Base-by-base conservation (phyloP, 2,329 filamentous ascomycete species). In the Aspergillus pseudotamarii region DNA sequence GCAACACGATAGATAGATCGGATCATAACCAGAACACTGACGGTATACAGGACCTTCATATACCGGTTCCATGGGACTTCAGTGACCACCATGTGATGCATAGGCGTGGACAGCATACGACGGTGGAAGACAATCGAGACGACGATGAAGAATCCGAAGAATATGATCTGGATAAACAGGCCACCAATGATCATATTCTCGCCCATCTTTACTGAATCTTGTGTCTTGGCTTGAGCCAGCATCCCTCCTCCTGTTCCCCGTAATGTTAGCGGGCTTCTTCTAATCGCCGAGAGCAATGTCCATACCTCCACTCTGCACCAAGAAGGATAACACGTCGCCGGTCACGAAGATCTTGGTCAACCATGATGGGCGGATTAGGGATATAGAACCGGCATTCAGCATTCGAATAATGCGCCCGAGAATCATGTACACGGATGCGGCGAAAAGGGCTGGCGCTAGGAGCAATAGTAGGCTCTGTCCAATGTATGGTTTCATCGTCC, bases 361-460 rank as follows among this genome's bases (percentile, higher is more conserved):
- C 72, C 79, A 81, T 2, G 73, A 73, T 1, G 77, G 73, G 3
- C 78, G 76, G 61, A 83, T 80, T 71, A 82, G 73, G 6, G 81
- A 74, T 2, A 75, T 73, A 16, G 77, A 72, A 60, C 82, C 82
- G 48, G 73, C 78, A 10, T 80, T 71, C 3, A 79, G 71, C 41
- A 77, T 66, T 19, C 75, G 72, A 16, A 84, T 78, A 43, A 84
- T 75, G 12, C 82, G 79, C 43, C 78, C 79, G 55, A 84, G 78
- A n/a, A 77, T 74, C 72, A 83, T 84, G 67, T 85, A 84, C 66
- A 83, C 81, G 1, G 79, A 78, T n/a, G 83, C 83, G 21, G 82
- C 82, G 63, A 83, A 79, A 51, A 84, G 79, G 2, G 80, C 79
- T 1, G 82, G 83, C 1, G 79, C 81, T 30, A 84, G 75, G 5